phyloP scores from a whole-genome alignment of 371 early-diverging fungal genomes.

The Dichotomocladium elegans region DNA sequence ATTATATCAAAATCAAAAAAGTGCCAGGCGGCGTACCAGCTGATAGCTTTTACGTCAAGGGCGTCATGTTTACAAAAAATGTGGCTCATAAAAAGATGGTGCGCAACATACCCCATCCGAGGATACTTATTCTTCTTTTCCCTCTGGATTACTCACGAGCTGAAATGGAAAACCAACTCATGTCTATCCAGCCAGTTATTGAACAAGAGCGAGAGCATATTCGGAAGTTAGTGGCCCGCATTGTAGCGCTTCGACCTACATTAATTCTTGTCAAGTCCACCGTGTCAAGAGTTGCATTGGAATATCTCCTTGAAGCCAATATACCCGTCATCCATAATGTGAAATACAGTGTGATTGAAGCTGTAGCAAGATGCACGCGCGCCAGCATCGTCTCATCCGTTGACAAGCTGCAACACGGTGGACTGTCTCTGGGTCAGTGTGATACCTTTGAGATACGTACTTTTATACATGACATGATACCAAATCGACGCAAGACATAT shows the following conservation, averaged over 20 bases:
- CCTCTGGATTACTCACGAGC: slow-evolving; percentile 85
- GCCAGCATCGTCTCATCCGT: slow-evolving; percentile 83
- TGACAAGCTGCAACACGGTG: slow-evolving; percentile 69
- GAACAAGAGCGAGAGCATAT: slow-evolving; percentile 85
- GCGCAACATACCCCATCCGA: slow-evolving; percentile 59
- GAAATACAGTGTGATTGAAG: slow-evolving; percentile 78
- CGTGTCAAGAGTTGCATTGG: slow-evolving; percentile 82
- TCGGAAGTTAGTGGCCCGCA: slow-evolving; percentile 73
- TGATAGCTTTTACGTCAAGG: slow-evolving; percentile 82
- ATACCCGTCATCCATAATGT: slow-evolving; percentile 85
- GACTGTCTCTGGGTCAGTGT: slow-evolving; percentile 80
- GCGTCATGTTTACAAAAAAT: slow-evolving; percentile 88
- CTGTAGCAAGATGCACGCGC: slow-evolving; percentile 81
- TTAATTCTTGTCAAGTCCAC: slow-evolving; percentile 80
- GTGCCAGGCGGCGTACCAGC: slow-evolving; percentile 83
- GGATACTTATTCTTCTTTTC: slow-evolving; percentile 84
- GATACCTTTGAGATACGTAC: slow-evolving; percentile 75
- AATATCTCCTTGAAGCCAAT: slow-evolving; percentile 71
- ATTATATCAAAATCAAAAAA: slow-evolving; percentile 92
- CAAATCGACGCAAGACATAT: slow-evolving; percentile 79
- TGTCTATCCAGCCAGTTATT: slow-evolving; percentile 78
- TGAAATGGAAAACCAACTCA: slow-evolving; percentile 75
- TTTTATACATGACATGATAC: slow-evolving; percentile 73
- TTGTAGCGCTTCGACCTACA: slow-evolving; percentile 74
- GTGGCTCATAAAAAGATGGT: slow-evolving; percentile 90